Evolutionary conservation across 352 stramenopile species (phyloP).

Genomic region (Phytopythium montanum): DNA sequence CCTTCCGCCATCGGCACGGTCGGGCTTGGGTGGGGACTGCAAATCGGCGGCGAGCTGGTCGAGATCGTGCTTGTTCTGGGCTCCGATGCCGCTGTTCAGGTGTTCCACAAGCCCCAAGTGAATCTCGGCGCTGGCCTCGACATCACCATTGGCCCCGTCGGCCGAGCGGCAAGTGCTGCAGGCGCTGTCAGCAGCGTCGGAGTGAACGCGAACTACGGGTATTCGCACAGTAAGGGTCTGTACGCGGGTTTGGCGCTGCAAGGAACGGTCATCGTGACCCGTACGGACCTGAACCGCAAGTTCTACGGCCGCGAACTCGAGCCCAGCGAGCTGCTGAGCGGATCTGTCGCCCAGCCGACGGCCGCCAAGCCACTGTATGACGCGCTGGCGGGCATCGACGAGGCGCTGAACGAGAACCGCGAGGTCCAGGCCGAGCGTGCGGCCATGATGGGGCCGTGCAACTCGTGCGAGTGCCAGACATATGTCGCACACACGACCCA

Average conservation of each 20-base stretch:
- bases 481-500: slow-evolving; percentile 37
- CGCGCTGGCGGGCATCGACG: slow-evolving; percentile 48
- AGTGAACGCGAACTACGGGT: slow-evolving; percentile 90
- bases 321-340: slow-evolving; percentile 39
- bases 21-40: slow-evolving; percentile 74
- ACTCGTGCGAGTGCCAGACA: slow-evolving; percentile 35
- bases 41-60: slow-evolving; percentile 86
- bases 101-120: slow-evolving; percentile 81
- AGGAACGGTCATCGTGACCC: slow-evolving; percentile 74
- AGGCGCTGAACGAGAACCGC: slow-evolving; percentile 45
- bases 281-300: slow-evolving; percentile 86
- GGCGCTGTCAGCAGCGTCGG: slow-evolving; percentile 52
- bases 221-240: slow-evolving; percentile 89
- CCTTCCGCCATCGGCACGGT: slow-evolving; percentile 74
- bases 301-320: slow-evolving; percentile 82
- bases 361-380: slow-evolving; percentile 55
- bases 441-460: slow-evolving; percentile 42
- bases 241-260: slow-evolving; percentile 90
- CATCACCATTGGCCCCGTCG: slow-evolving; percentile 80
- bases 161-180: slow-evolving; percentile 63
- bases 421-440: slow-evolving; percentile 26
- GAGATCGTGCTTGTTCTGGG: slow-evolving; percentile 92
- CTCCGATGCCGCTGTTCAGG: slow-evolving; percentile 79
- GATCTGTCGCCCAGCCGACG: slow-evolving; percentile 39
- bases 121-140: slow-evolving; percentile 88